Percentiles rank a stretch among this genome's conserved stretches.
Evolutionary conservation across 306 rosid species (phyloP).

Genomic region (Fragaria iinumae): DNA sequence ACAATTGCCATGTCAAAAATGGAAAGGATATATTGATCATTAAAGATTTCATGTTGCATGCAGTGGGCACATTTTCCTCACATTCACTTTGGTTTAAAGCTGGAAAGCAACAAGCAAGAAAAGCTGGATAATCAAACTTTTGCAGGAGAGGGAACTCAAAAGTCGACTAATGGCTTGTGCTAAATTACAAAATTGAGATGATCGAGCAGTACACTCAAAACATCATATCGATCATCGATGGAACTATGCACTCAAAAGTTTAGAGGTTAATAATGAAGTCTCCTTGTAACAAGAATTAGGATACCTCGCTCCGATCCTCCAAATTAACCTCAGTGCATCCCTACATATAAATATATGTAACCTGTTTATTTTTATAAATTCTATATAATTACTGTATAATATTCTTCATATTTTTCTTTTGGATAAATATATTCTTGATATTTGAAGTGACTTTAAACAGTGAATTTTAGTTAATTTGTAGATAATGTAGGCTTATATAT

Average conservation of each 20-base stretch:
- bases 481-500: background rate
- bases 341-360: constrained; percentile 22
- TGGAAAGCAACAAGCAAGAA: constrained; percentile 69
- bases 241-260: constrained; percentile 12
- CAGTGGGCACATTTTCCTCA: constrained; percentile 99
- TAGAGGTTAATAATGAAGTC: constrained; percentile 40
- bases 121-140: constrained; percentile 48
- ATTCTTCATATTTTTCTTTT: constrained; percentile 12
- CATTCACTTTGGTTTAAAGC: constrained; percentile 87
- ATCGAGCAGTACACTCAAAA: background rate
- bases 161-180: constrained; percentile 53
- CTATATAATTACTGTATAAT: background rate
- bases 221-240: background rate
- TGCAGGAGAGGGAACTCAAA: constrained; percentile 52
- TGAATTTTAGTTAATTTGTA: background rate
- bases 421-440: background rate
- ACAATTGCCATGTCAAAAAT: background rate
- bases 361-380: background rate
- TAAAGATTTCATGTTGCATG: constrained; percentile 16
- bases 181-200: constrained; percentile 14
- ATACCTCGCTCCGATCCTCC: constrained; percentile 27
- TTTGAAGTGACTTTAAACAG: background rate
- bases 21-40: background rate
- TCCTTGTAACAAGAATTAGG: constrained; percentile 21
- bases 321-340: constrained; percentile 13